Percentiles rank a stretch among this genome's conserved stretches.
Conservation (phyloP, 495 filamentous ascomycete species). For the Penicillium steckii region DNA sequence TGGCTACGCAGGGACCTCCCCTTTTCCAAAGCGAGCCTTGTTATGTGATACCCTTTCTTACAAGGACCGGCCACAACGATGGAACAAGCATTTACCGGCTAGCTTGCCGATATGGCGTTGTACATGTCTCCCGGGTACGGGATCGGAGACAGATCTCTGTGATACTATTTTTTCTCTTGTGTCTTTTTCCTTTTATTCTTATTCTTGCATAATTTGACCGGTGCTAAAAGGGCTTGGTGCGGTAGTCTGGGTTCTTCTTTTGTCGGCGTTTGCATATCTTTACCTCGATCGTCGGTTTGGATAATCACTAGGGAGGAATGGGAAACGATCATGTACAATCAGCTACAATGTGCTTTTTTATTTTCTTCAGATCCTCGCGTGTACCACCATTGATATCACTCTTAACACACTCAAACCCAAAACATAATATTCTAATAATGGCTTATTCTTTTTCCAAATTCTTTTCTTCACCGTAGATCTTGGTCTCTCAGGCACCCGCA, state of each 20-base stretch:
- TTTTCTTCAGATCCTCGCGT: constrained; percentile 9
- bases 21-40: constrained; percentile 1
- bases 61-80: constrained; percentile 20
- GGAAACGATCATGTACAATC: constrained; percentile 29
- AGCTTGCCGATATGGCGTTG: constrained; percentile 37
- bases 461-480: not conserved
- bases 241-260: constrained; percentile 16
- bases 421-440: not conserved
- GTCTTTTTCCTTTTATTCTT: constrained; percentile 9
- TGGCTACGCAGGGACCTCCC: not conserved
- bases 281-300: constrained; percentile 15
- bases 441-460: not conserved
- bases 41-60: constrained; percentile 29
- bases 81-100: constrained; percentile 23
- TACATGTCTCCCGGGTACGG: constrained; percentile 26
- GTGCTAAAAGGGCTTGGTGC: constrained; percentile 19
- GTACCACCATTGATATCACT: constrained; percentile 20
- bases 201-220: constrained; percentile 31
- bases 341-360: constrained; percentile 17
- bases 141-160: constrained; percentile 18
- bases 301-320: constrained; percentile 19
- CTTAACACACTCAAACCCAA: constrained; percentile 23
- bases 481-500: not conserved
- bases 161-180: constrained; percentile 16
- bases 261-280: constrained; percentile 25